Evolutionary conservation across 805 yeast species (phyloP), one percentile per base, ranked within the genome.

Genomic region (Komagataella phaffii): DNA sequence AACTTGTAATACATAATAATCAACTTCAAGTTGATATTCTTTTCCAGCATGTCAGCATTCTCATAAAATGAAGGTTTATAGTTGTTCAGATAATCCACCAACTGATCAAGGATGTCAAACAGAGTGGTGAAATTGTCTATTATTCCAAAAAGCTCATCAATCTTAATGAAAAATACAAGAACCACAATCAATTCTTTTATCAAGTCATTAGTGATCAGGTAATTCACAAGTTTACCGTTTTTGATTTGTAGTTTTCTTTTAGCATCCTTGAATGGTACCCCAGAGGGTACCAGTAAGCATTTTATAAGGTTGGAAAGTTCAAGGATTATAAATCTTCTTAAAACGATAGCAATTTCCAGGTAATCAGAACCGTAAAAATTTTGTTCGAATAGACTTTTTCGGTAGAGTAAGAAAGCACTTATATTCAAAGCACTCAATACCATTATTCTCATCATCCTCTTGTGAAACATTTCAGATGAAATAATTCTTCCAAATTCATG

Each of bases 1-100:
- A 63, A 55, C 61, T 66, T 53, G 55, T 63, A 59, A 73, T 68
- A 65, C 21, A 54, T 50, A 45, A 61, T 48, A 24, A 66, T 50
- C 44, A 54, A 54, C 19, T 54, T 55, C 46, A 64, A 46, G 47
- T 60, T 53, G 17, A 50, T 51, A 50, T 64, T 66, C 48, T 3
- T 45, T 44, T 6, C 44, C 17, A 53, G 30, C 2, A 48, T 17
- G 3, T 52, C 49, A 24, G 60, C 49, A 43, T 58, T 53, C 17
- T 56, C 53, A 45, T 60, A 51, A 3, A 45, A 21, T 21, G 30
- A 45, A 8, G 24, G 47, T 45, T 58, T 58, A 30, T 62, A 62
- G 24, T 60, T 60, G 49, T 60, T 59, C 12, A 64, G 50, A 23
- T 65, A 56, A 48, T 61, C 60, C 24, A 64, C 52, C 52, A 56